phyloP scores from a whole-genome alignment of 139 green algal genomes.

The Astrephomene gubernaculifera region DNA sequence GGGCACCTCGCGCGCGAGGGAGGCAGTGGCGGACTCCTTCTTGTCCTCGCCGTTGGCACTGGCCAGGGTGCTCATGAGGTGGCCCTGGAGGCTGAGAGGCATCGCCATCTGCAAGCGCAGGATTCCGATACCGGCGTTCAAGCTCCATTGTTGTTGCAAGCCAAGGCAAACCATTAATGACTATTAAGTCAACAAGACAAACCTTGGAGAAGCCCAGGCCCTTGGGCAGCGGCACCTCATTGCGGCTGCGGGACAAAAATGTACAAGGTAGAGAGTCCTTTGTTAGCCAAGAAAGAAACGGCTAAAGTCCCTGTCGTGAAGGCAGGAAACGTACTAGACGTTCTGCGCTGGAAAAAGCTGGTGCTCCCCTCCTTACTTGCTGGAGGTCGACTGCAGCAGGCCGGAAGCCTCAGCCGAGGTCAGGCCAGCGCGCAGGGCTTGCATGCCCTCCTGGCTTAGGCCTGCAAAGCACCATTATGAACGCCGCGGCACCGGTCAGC shows the following conservation, averaged over 20 bases:
- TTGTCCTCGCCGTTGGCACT: slow-evolving; percentile 49
- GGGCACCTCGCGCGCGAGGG: slow-evolving; percentile 8
- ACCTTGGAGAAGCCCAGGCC: slow-evolving; percentile 35
- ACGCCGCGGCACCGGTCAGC: not conserved
- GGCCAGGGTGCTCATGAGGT: slow-evolving; percentile 46
- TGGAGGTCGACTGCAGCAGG: slow-evolving; percentile 23
- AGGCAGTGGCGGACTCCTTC: slow-evolving; percentile 33
- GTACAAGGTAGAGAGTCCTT: not conserved
- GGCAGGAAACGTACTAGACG: not conserved
- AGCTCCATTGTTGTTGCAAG: no score
- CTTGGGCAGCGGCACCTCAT: slow-evolving; percentile 11
- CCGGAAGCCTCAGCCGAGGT: slow-evolving; percentile 29
- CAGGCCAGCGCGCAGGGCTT: slow-evolving; percentile 17
- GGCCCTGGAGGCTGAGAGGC: slow-evolving; percentile 53
- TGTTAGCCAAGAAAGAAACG: not conserved
- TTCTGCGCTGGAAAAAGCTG: not conserved
- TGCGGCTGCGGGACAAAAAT: slow-evolving; percentile 40
- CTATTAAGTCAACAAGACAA: not conserved
- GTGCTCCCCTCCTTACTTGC: not conserved
- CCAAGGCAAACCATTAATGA: no score
- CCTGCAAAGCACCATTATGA: not conserved
- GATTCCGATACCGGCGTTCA: no score
- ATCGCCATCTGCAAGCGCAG: slow-evolving; percentile 11
- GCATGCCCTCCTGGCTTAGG: slow-evolving; percentile 24
- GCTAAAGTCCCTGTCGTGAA: not conserved